Percentiles rank a stretch among this genome's conserved stretches.
Evolutionary conservation across 2,329 filamentous ascomycete genomes (phyloP).

Genomic region (Paecilomyces sp.): DNA sequence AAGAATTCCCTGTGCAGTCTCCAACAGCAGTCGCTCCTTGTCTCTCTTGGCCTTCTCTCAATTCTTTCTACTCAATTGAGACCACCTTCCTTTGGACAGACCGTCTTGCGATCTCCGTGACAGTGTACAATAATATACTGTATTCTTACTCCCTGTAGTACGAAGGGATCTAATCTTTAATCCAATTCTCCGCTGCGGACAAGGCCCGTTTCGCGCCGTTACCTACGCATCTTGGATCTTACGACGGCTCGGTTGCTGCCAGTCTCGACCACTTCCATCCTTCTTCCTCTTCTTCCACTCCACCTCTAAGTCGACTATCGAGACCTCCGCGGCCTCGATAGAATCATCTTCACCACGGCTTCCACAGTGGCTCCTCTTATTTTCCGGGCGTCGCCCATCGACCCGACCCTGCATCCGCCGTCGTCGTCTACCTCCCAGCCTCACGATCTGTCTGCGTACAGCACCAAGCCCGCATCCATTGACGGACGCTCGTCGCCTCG

Average conservation of each 20-base stretch:
- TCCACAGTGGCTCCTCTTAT: constrained; percentile 54
- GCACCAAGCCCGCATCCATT: constrained; percentile 32
- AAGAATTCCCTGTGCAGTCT: background rate
- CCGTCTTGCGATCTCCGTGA: background rate
- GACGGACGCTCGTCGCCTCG: constrained; percentile 42
- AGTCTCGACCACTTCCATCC: background rate
- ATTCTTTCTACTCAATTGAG: background rate
- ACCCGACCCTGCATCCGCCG: constrained; percentile 38
- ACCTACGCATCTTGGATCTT: background rate
- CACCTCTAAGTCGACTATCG: constrained; percentile 21
- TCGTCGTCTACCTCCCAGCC: constrained; percentile 37
- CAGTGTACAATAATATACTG: background rate
- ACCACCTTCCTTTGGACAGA: background rate
- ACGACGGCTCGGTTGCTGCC: background rate
- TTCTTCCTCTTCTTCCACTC: constrained; percentile 1
- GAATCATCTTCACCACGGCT: constrained; percentile 39
- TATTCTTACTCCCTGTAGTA: background rate
- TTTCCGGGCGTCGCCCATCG: constrained; percentile 54
- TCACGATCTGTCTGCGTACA: constrained; percentile 29
- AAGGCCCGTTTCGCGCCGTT: background rate
- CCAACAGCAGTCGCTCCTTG: background rate
- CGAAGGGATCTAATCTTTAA: background rate
- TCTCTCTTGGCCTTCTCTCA: background rate
- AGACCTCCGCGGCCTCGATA: constrained; percentile 24
- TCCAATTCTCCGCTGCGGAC: background rate